Conservation (phyloP, 2,329 filamentous ascomycete species). For the Phyllosticta citribraziliensis region DNA sequence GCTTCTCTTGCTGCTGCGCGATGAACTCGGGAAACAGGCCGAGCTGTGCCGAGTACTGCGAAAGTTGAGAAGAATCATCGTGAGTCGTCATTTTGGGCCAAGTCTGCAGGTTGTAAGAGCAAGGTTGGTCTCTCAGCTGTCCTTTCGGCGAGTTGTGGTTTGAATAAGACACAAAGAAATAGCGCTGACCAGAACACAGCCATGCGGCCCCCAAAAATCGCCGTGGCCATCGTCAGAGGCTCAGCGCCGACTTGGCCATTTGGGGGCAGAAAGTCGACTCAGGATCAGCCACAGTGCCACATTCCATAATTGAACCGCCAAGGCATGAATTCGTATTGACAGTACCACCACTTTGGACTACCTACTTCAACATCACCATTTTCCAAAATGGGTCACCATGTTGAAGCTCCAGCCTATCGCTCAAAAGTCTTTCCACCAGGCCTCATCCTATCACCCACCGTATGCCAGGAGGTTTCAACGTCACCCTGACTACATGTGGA, state of each 20-base stretch:
- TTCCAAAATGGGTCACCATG: too few relatives aligned
- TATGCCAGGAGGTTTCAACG: too few relatives aligned
- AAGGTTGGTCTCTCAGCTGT: neutral
- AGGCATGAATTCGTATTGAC: neutral
- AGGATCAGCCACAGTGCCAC: neutral
- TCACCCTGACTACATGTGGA: too few relatives aligned
- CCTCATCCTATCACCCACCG: too few relatives aligned
- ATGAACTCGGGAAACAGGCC: constrained; percentile 23
- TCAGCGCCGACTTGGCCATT: neutral
- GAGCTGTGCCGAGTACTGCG: neutral
- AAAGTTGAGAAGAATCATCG: neutral
- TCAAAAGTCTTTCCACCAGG: too few relatives aligned
- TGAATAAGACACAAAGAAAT: neutral
- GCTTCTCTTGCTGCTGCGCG: constrained; percentile 28
- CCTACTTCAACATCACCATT: neutral
- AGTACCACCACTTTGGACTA: neutral
- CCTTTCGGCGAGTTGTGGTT: neutral
- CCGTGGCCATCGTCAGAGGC: neutral
- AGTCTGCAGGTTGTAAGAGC: neutral
- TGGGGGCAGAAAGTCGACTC: neutral
- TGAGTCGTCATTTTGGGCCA: neutral
- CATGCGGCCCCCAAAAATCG: neutral
- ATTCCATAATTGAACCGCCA: neutral
- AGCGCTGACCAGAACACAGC: neutral
- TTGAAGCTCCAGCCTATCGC: too few relatives aligned